A percentile compares a stretch with the other conserved stretches of the same genome.
These are phyloP conservation scores for Verticillium alfalfae DNA, from an alignment of 2,329 filamentous ascomycete genomes.

Conservation along the genomic window DNA sequence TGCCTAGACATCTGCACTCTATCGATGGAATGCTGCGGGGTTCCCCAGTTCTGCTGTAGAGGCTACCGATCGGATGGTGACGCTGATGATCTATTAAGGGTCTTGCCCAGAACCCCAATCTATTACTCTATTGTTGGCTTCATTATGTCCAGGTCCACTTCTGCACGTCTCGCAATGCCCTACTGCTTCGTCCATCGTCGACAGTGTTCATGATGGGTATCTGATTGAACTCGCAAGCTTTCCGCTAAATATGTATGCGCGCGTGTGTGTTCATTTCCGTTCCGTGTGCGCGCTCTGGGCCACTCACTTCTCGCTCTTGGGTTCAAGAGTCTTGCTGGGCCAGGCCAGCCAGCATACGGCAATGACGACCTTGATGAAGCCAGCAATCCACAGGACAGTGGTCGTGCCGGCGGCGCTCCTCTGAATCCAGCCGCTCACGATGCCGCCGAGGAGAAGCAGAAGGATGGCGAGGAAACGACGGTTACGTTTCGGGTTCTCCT, in stretches of 20 bases:
- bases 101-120: neutral
- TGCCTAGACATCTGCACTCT: neutral
- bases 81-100: neutral
- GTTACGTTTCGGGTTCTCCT: slow-evolving; percentile 44
- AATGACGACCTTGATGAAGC: slow-evolving; percentile 35
- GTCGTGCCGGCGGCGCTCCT: slow-evolving; percentile 32
- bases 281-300: neutral
- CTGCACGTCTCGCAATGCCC: neutral
- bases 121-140: neutral
- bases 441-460: slow-evolving; percentile 38
- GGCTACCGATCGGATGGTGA: neutral
- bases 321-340: slow-evolving; percentile 15
- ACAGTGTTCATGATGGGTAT: neutral
- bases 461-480: slow-evolving; percentile 38
- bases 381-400: slow-evolving; percentile 38
- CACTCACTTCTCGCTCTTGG: slow-evolving; percentile 8
- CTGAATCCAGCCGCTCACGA: slow-evolving; percentile 43
- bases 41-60: neutral
- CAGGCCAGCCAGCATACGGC: slow-evolving; percentile 28
- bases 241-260: neutral
- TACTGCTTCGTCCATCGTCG: neutral
- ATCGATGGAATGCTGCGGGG: neutral
- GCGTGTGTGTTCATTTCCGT: neutral
- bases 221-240: neutral
- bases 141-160: neutral